phyloP scores from a whole-genome alignment of 2,329 filamentous ascomycete genomes.

The Corinectria fuckeliana region DNA sequence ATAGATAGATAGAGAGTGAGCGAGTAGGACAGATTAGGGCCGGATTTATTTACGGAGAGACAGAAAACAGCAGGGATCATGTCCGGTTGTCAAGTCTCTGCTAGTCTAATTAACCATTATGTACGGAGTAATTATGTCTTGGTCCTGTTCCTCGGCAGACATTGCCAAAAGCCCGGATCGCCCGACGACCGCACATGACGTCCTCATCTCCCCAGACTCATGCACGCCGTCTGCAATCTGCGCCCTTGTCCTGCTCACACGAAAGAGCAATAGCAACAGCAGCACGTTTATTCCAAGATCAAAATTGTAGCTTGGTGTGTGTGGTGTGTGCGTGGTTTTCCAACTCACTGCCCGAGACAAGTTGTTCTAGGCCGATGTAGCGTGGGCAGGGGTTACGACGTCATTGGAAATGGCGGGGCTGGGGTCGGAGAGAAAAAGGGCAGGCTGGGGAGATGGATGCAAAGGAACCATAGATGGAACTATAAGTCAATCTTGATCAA shows the following conservation, averaged over 20 bases:
- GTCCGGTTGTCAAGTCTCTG: conserved; percentile 12
- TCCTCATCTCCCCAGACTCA: background rate
- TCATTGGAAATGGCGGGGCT: conserved; percentile 20
- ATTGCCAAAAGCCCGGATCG: background rate
- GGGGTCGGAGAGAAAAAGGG: background rate
- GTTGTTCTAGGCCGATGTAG: background rate
- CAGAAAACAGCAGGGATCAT: background rate
- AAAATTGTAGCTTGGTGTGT: too few relatives aligned
- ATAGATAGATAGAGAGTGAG: too few relatives aligned
- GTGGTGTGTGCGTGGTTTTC: background rate
- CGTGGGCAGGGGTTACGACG: background rate
- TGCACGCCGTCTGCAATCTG: background rate
- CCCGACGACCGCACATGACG: background rate
- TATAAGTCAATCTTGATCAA: too few relatives aligned
- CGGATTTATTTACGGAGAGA: too few relatives aligned
- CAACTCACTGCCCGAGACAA: background rate
- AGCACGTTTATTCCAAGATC: too few relatives aligned
- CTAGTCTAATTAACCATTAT: too few relatives aligned
- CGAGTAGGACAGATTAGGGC: too few relatives aligned
- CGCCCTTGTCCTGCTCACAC: background rate
- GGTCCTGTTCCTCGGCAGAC: background rate
- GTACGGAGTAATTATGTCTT: too few relatives aligned
- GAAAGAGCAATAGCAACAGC: too few relatives aligned
- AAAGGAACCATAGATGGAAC: too few relatives aligned
- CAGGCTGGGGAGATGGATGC: conserved; percentile 8